Base-by-base conservation (phyloP, 441 rosid genomes). In the Eutrema salsugineum region DNA sequence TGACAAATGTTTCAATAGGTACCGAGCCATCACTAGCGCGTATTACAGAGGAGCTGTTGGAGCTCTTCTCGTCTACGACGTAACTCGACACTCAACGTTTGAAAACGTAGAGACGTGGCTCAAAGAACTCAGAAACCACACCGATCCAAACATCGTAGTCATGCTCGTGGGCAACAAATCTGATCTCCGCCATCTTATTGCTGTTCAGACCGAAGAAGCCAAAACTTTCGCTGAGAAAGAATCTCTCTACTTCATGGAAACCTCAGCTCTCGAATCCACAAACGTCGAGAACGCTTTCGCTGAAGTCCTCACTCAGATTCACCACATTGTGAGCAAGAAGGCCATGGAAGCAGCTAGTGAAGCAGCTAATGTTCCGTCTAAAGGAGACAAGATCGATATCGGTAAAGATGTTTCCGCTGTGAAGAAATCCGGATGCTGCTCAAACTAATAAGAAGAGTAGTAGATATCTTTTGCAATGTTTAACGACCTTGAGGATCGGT, bases 1-100 rank as follows among this genome's bases (percentile, higher is more conserved):
- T 39, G 53, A 50, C 61, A 5, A 27, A 54, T 5, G 49, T 12
- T 58, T 59, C 44, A 8, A 11, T 63, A 92, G 98, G 86, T 92
- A 92, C 32, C 91, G 98, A 30, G 98, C 98, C 68, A 92, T 90
- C 40, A 92, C 98, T 4, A 90, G 98, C 8, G 98, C 95, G 22
- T 92, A 90, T 51, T 92, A 92, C 32, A 83, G 98, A 53, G 98
- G 98, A 66, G 96, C 97, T 17, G 98, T 92, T 8, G 97, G 96
- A 15, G 98, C 96, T n/a, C 78, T 92, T 53, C 88, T 92, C 30
- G 94, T 92, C 20, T 92, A 91, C 27, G 97, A 92, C 30, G 97
- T 88, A 48, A 92, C 94, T 2, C 79, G 97, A 24, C 93, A 87
- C 79, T 90, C 94, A 3, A 92, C 98, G 4, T 92, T 90, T 15